Percentiles rank a stretch among this genome's conserved stretches.
Evolutionary conservation across 2,329 filamentous ascomycete genomes (phyloP).

Genomic region (Monilinia fructicola): DNA sequence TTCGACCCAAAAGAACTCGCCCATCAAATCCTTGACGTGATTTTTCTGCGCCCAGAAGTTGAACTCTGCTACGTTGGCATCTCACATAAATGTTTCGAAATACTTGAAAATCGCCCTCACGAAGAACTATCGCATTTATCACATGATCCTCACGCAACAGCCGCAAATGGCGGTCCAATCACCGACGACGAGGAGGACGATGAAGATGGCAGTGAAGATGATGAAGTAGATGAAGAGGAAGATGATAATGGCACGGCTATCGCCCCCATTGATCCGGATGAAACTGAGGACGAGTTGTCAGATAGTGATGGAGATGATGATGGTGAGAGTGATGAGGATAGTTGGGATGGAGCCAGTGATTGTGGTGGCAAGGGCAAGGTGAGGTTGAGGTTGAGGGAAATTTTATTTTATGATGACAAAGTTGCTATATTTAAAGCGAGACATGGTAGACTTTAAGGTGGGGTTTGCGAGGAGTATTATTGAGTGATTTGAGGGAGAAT

Average conservation of each 20-base stretch:
- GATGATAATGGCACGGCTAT: conserved; percentile 42
- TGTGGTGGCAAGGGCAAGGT: conserved; percentile 44
- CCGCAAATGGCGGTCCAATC: conserved; percentile 42
- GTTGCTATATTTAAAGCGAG: conserved; percentile 77
- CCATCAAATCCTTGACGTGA: conserved; percentile 74
- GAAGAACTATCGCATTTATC: conserved; percentile 42
- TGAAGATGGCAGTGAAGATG: conserved; percentile 48
- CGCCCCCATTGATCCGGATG: conserved; percentile 41
- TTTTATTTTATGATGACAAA: conserved; percentile 82
- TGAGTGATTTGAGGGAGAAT: neutral
- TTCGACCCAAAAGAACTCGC: conserved; percentile 68
- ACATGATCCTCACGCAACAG: conserved; percentile 34
- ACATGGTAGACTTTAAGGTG: conserved; percentile 35
- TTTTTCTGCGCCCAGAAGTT: conserved; percentile 72
- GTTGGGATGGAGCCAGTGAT: conserved; percentile 50
- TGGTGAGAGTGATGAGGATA: conserved; percentile 50
- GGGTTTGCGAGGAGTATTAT: neutral
- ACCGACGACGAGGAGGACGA: conserved; percentile 49
- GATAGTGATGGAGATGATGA: conserved; percentile 42
- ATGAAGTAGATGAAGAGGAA: conserved; percentile 47
- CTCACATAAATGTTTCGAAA: conserved; percentile 76
- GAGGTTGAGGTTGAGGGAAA: conserved; percentile 68
- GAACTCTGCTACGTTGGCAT: conserved; percentile 77
- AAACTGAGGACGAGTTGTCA: conserved; percentile 42
- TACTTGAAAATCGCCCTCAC: conserved; percentile 62